Evolutionary conservation across 164 flowering plant species (phyloP).

Genomic region (Magnolia changhungtana): DNA sequence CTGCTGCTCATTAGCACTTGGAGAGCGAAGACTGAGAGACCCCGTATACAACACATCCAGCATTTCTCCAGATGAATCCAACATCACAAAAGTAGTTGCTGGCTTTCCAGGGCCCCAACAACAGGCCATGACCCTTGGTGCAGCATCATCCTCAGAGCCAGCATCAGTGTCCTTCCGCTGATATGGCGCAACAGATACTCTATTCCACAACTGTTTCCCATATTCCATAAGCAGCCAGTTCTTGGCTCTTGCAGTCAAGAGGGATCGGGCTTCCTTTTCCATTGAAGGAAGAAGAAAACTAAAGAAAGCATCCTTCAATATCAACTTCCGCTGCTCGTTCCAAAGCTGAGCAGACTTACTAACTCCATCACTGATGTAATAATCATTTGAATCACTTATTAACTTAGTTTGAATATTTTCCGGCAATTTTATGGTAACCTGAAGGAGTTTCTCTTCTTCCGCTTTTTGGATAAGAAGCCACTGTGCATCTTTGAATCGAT

Average conservation of each 20-base stretch:
- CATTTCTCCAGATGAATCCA: constrained; percentile 89
- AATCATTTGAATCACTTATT: constrained; percentile 47
- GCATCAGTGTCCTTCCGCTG: constrained; percentile 67
- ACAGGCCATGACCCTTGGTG: constrained; percentile 94
- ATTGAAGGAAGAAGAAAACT: constrained; percentile 72
- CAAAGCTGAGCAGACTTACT: constrained; percentile 85
- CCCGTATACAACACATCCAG: constrained; percentile 80
- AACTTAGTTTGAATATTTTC: constrained; percentile 42
- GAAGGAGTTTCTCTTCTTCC: constrained; percentile 90
- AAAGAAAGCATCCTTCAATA: constrained; percentile 68
- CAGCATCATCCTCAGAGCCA: constrained; percentile 68
- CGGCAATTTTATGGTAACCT: constrained; percentile 67
- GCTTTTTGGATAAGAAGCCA: constrained; percentile 98
- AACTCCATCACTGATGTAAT: constrained; percentile 81
- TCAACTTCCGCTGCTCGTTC: constrained; percentile 89
- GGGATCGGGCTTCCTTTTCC: constrained; percentile 88
- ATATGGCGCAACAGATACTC: constrained; percentile 87
- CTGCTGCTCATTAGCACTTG: constrained; percentile 71
- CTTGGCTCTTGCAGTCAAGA: constrained; percentile 74
- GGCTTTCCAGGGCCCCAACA: constrained; percentile 99
- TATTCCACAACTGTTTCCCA: constrained; percentile 73
- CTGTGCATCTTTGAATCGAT: constrained; percentile 75
- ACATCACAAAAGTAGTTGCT: constrained; percentile 91
- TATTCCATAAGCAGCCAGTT: constrained; percentile 73
- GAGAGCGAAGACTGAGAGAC: constrained; percentile 67